phyloP scores from a whole-genome alignment of 768 basidiomycete genomes.

The Agaricus sinodeliciosus region DNA sequence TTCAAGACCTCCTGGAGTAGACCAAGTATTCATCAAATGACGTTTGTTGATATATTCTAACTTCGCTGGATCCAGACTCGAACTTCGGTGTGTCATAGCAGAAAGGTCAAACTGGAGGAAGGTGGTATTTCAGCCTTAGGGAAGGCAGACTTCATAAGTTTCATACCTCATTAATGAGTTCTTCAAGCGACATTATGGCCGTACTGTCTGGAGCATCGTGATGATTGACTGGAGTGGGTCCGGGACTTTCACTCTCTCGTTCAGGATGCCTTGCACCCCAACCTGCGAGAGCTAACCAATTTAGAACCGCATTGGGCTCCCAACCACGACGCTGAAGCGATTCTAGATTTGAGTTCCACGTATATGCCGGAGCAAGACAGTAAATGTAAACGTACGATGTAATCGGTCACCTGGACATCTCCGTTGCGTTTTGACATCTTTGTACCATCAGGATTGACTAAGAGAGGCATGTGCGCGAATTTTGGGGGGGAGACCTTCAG shows the following conservation, averaged over 20 bases:
- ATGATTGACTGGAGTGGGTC: slow-evolving; percentile 12
- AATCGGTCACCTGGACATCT: slow-evolving; percentile 81
- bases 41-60: slow-evolving; percentile 87
- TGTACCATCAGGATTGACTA: slow-evolving; percentile 83
- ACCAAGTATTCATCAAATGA: slow-evolving; percentile 58
- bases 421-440: slow-evolving; percentile 96
- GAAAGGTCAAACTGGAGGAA: slow-evolving; percentile 65
- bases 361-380: background rate
- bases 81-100: slow-evolving; percentile 73
- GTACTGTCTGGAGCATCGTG: slow-evolving; percentile 60
- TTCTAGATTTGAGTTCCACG: background rate
- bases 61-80: slow-evolving; percentile 74
- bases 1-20: slow-evolving; percentile 42
- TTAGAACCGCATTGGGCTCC: slow-evolving; percentile 84
- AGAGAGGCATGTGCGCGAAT: slow-evolving; percentile 88
- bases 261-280: slow-evolving; percentile 61
- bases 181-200: slow-evolving; percentile 51
- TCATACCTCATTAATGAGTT: slow-evolving; percentile 54
- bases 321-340: slow-evolving; percentile 66
- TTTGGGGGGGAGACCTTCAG: slow-evolving; percentile 65
- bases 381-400: slow-evolving; percentile 51
- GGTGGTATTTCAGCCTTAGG: background rate
- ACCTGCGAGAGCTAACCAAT: slow-evolving; percentile 93
- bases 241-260: slow-evolving; percentile 13
- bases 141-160: background rate